Evolutionary conservation across 2,329 filamentous ascomycete genomes (phyloP).

Genomic region (Colletotrichum tropicale): DNA sequence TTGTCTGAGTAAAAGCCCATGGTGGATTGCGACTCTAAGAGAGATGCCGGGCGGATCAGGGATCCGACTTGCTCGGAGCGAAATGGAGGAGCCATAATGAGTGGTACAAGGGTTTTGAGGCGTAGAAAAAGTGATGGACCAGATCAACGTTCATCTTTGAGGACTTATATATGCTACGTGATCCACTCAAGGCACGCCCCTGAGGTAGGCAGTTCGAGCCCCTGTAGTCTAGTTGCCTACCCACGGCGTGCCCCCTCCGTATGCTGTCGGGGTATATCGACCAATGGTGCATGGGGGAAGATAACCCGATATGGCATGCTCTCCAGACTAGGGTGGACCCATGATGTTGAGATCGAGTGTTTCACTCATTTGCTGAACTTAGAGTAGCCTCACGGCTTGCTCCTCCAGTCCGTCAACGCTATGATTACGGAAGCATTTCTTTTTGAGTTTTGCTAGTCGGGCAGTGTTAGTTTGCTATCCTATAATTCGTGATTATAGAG

Average conservation of each 20-base stretch:
- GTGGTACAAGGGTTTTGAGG: background rate
- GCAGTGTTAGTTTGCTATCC: too few relatives aligned
- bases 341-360: background rate
- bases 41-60: constrained; percentile 66
- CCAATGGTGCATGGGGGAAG: background rate
- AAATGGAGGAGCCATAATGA: constrained; percentile 52
- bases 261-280: background rate
- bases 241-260: background rate
- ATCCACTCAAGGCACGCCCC: background rate
- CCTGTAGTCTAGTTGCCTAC: background rate
- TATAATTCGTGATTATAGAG: too few relatives aligned
- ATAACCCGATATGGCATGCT: background rate
- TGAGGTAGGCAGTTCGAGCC: background rate
- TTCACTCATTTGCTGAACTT: background rate
- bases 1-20: background rate
- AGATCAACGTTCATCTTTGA: background rate
- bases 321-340: background rate
- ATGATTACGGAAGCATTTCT: background rate
- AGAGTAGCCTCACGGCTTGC: background rate
- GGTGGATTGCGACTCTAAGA: constrained; percentile 47
- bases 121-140: background rate
- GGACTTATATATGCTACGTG: background rate
- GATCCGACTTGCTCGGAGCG: constrained; percentile 77
- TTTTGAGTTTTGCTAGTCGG: too few relatives aligned
- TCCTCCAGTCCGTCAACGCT: background rate